These are phyloP conservation scores for Cydonia oblonga DNA, from an alignment of 331 rosid genomes.

Conservation along the genomic window DNA sequence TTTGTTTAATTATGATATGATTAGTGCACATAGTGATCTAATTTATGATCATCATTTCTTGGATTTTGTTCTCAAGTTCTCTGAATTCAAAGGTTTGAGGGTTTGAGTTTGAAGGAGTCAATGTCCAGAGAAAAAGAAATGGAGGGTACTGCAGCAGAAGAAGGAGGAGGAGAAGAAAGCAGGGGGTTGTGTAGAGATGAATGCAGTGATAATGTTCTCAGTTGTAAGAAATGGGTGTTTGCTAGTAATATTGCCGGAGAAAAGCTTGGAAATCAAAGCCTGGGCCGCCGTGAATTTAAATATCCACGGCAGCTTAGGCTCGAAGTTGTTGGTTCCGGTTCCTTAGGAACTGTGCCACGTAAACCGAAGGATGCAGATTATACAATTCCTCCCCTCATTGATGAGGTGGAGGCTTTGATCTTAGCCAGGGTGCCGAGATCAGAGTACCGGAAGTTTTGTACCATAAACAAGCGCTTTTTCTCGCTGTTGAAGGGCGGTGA, in stretches of 20 bases:
- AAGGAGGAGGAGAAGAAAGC: neutral
- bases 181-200: constrained; percentile 2
- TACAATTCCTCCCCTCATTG: constrained; percentile 37
- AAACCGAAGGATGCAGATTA: constrained; percentile 88
- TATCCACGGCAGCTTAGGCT: constrained; percentile 11
- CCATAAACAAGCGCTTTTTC: constrained; percentile 47
- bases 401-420: constrained; percentile 61
- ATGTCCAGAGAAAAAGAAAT: constrained; percentile 11
- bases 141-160: constrained; percentile 5
- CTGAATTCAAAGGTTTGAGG: neutral
- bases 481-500: constrained; percentile 47
- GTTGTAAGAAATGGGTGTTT: constrained; percentile 12
- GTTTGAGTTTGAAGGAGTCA: neutral
- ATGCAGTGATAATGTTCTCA: neutral
- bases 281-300: neutral
- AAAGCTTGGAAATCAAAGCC: neutral
- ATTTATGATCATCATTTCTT: constrained; percentile 2
- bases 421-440: constrained; percentile 67
- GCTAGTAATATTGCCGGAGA: neutral
- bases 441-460: constrained; percentile 45
- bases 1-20: neutral
- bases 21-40: neutral
- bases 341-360: constrained; percentile 10
- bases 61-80: neutral
- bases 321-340: constrained; percentile 5